Conservation (phyloP, 2,329 filamentous ascomycete species). For the Colletotrichum zoysiae region DNA sequence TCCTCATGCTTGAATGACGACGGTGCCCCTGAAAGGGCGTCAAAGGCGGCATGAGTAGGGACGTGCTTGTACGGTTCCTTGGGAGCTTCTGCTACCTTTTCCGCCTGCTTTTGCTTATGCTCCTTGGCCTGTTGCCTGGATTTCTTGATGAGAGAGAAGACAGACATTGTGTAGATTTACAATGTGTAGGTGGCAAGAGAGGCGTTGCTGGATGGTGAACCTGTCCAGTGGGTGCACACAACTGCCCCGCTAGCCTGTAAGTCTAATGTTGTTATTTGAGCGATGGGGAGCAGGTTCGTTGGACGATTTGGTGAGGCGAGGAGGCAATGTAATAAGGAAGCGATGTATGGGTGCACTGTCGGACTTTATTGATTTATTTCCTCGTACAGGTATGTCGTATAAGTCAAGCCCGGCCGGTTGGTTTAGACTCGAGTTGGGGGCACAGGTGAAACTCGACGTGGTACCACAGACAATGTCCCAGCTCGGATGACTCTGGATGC, state of each 20-base stretch:
- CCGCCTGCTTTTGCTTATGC: slow-evolving; percentile 61
- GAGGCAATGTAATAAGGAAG: slow-evolving; percentile 9
- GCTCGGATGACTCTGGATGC: slow-evolving; percentile 14
- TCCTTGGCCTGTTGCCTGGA: slow-evolving; percentile 69
- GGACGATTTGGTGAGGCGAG: background rate
- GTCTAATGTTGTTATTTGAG: background rate
- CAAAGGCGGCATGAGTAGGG: slow-evolving; percentile 71
- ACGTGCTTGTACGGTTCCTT: slow-evolving; percentile 69
- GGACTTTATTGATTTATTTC: background rate
- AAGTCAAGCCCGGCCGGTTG: slow-evolving; percentile 34
- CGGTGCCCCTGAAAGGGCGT: slow-evolving; percentile 68
- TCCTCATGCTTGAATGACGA: slow-evolving; percentile 63
- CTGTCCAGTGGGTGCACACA: slow-evolving; percentile 1
- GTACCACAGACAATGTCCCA: slow-evolving; percentile 36
- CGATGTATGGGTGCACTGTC: slow-evolving; percentile 14
- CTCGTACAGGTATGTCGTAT: slow-evolving; percentile 20
- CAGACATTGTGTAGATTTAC: slow-evolving; percentile 60
- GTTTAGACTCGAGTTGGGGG: slow-evolving; percentile 30
- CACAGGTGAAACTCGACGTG: slow-evolving; percentile 35
- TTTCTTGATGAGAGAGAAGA: slow-evolving; percentile 66
- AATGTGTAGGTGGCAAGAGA: background rate
- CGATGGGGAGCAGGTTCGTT: background rate
- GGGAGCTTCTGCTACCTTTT: slow-evolving; percentile 56
- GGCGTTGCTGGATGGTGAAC: background rate
- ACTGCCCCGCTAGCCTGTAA: background rate